Evolutionary conservation across 371 early-diverging fungal genomes (phyloP), one percentile per base, ranked within the genome.

Genomic region (Rhizopus sp.): DNA sequence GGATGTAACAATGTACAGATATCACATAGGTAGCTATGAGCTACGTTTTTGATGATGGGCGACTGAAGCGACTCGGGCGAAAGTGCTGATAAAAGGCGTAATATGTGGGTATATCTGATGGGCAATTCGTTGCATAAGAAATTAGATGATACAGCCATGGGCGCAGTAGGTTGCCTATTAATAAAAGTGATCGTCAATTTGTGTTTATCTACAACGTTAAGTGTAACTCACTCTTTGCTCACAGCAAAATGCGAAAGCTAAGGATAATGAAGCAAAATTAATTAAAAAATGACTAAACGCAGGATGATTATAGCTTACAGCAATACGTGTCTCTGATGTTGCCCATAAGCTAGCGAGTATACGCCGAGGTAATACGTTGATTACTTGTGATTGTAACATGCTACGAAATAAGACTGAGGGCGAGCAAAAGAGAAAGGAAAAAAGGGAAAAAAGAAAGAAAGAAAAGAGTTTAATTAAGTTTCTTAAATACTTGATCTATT

Each of bases 111-210:
- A 30, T 85, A 80, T 41, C 90, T 78, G 34, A 89, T 75, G 10
- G 90, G 89, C 50, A 90, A 57, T 62, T 90, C 90, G 51, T 77
- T 77, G 52, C 85, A 80, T 55, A 90, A 64, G 55, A 90, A 90
- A 16, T 76, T 67, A 7, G 89, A 77, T 6, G 86, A 60, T 12
- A 70, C 78, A 31, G 73, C 76, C 45, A 67, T 45, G 44, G 81
- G 75, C 9, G 58, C 23, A 23, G 23, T 23, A 23, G 23, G 23
- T 23, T 23, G 23, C 2, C 23, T 23, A 23, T 23, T 23, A 23
- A 23, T 23, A 23, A 23, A 23, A 23, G 23, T 23, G 23, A 23
- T 23, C 23, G 23, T 23, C 23, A 23, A 23, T 23, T 23, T 53
- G 13, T 53, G 60, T 48, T 16, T 47, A 51, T 15, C 29, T 15